A percentile compares a stretch with the other conserved stretches of the same genome.
These are phyloP conservation scores for Populus alba DNA, from an alignment of 345 rosid genomes.

Conservation along the genomic window DNA sequence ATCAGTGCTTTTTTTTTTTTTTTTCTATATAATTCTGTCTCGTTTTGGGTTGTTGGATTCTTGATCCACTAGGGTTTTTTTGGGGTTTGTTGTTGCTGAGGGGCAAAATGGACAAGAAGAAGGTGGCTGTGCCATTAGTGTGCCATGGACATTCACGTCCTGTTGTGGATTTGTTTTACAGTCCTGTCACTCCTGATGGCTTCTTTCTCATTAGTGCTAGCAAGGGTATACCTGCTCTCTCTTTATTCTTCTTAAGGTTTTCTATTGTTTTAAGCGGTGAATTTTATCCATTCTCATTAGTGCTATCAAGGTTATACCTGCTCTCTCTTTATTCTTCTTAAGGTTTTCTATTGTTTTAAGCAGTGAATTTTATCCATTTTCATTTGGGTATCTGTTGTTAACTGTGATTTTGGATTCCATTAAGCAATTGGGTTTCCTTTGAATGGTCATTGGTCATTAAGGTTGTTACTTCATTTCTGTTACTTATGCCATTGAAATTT, in stretches of 20 bases:
- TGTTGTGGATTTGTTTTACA: constrained; percentile 71
- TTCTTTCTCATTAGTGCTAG: constrained; percentile 83
- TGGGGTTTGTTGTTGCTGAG: background rate
- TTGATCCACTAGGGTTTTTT: constrained; percentile 20
- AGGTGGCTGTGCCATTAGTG: constrained; percentile 62
- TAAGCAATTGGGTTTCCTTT: constrained; percentile 4
- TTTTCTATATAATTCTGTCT: background rate
- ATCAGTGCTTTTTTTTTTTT: background rate
- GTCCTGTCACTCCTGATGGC: constrained; percentile 81
- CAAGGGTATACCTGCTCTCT: constrained; percentile 44
- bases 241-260: background rate
- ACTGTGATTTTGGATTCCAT: constrained; percentile 7
- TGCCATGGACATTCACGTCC: constrained; percentile 92
- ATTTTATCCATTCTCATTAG: constrained; percentile 15
- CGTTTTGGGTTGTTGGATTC: background rate
- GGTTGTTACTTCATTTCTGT: background rate
- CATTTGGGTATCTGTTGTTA: background rate
- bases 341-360: background rate
- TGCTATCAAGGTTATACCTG: constrained; percentile 68
- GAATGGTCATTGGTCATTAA: background rate
- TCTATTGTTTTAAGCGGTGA: background rate
- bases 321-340: background rate
- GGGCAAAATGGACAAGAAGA: constrained; percentile 44
- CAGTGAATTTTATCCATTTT: background rate
- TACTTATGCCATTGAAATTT: background rate